phyloP scores from a whole-genome alignment of 2,329 filamentous ascomycete species.

The Dothidotthia symphoricarpi region DNA sequence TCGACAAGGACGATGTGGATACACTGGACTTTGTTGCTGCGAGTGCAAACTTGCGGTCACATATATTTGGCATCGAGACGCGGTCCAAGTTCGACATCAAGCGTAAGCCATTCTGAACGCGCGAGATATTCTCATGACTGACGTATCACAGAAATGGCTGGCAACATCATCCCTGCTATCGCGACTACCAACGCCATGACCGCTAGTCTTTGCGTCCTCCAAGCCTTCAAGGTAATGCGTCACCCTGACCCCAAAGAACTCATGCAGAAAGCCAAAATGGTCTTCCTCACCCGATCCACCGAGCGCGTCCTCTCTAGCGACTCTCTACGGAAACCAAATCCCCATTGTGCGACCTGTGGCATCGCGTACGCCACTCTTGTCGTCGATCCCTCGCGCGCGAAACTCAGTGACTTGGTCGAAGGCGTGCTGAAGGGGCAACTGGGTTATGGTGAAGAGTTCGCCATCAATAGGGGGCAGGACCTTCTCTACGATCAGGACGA shows the following conservation, averaged over 20 bases:
- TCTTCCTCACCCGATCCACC: conserved; percentile 72
- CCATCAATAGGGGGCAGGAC: conserved; percentile 65
- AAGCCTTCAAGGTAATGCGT: conserved; percentile 86
- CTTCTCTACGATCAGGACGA: conserved; percentile 89
- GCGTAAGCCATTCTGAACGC: conserved; percentile 44
- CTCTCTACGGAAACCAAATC: conserved; percentile 64
- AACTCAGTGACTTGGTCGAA: conserved; percentile 75
- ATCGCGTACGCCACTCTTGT: conserved; percentile 66
- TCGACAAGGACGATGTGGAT: conserved; percentile 96
- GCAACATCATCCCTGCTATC: conserved; percentile 98
- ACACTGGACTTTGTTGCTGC: conserved; percentile 93
- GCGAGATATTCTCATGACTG: conserved; percentile 1
- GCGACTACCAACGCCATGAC: conserved; percentile 98
- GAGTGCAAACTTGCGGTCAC: conserved; percentile 83
- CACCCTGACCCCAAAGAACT: conserved; percentile 51
- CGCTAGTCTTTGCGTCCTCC: conserved; percentile 84
- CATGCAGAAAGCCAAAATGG: conserved; percentile 67
- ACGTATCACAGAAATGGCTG: conserved; percentile 74
- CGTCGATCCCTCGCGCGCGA: conserved; percentile 69
- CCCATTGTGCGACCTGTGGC: conserved; percentile 79
- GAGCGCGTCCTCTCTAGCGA: conserved; percentile 60
- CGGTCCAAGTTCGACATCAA: conserved; percentile 97
- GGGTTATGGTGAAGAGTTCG: conserved; percentile 78
- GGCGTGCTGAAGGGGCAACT: conserved; percentile 68
- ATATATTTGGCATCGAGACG: conserved; percentile 81